Base-by-base conservation (phyloP, 805 yeast genomes). In the Candida xiaguanensis region DNA sequence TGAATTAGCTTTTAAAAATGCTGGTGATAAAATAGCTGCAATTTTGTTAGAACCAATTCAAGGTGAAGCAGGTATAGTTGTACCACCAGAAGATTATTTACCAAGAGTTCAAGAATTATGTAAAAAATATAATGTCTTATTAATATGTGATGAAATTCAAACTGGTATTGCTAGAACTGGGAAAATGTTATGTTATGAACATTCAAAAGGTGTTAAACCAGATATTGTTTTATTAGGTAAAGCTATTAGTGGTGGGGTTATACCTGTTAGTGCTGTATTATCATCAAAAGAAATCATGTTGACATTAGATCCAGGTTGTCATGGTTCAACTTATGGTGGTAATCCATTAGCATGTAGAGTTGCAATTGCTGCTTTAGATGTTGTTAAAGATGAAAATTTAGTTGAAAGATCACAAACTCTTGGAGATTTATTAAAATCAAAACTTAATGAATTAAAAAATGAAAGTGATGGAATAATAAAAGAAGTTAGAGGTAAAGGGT, bases 91-190 rank as follows among this genome's bases (percentile, higher is more conserved):
- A 36, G 95, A 78, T 53, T 91, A 90, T 69, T 75, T 91, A 50
- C 64, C 80, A 38, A 68, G 72, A 52, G 96, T 90, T 23, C 77
- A 77, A 49, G 80, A 66, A 39, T 72, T 88, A 46, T 88, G 96
- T 70, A 78, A 78, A 53, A 67, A 88, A 64, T 73, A 90, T 74
- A 89, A 91, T 55, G 90, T 87, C 24, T 71, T 91, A 59, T 77
- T 91, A 54, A 90, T 91, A 65, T 88, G 95, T 58, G 98, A 91
- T 61, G 98, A 91, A 72, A 88, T 91, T 59, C 98, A 91, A 70
- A 90, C 98, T 18, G 98, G 98, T 65, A 79, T 91, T 60, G 98
- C 95, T 35, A 83, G 98, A 75, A 91, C 98, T 20, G 98, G 98
- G 57, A 86, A 85, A 70, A 74, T 91, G 76, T 75, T 91, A 45